Evolutionary conservation across 2,329 filamentous ascomycete genomes (phyloP).

Genomic region (Trichoderma koningiopsis): DNA sequence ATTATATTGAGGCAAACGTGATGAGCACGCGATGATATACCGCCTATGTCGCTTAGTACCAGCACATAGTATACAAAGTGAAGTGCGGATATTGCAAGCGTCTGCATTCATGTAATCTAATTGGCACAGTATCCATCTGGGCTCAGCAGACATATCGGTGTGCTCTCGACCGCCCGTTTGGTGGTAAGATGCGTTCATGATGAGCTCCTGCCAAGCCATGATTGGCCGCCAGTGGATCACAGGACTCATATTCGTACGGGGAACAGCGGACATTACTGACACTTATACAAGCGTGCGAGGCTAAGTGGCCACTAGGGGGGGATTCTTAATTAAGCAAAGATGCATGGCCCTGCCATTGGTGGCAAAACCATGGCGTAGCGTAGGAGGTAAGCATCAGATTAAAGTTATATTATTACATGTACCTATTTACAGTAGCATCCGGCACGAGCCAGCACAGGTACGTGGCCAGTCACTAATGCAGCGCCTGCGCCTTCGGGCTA

Average conservation of each 20-base stretch:
- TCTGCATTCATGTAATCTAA: neutral
- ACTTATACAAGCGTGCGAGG: neutral
- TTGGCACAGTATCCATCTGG: neutral
- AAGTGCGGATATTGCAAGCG: neutral
- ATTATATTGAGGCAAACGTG: neutral
- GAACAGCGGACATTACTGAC: neutral
- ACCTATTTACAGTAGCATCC: neutral
- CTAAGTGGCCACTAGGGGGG: neutral
- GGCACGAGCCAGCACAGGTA: neutral
- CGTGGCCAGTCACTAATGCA: neutral
- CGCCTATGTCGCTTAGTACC: neutral
- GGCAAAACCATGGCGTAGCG: neutral
- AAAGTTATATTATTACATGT: neutral
- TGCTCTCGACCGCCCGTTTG: neutral
- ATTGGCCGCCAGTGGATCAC: neutral
- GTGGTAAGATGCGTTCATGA: neutral
- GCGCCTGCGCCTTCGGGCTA: neutral
- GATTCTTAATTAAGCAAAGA: neutral
- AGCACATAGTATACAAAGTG: neutral
- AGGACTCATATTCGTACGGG: neutral
- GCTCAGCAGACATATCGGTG: neutral
- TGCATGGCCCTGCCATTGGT: neutral
- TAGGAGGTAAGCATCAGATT: constrained; percentile 1
- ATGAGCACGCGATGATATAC: neutral
- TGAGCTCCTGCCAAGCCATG: neutral